Evolutionary conservation across 2,329 filamentous ascomycete genomes (phyloP), one percentile per base, ranked within the genome.

Genomic region (Talaromyces amestolkiae): DNA sequence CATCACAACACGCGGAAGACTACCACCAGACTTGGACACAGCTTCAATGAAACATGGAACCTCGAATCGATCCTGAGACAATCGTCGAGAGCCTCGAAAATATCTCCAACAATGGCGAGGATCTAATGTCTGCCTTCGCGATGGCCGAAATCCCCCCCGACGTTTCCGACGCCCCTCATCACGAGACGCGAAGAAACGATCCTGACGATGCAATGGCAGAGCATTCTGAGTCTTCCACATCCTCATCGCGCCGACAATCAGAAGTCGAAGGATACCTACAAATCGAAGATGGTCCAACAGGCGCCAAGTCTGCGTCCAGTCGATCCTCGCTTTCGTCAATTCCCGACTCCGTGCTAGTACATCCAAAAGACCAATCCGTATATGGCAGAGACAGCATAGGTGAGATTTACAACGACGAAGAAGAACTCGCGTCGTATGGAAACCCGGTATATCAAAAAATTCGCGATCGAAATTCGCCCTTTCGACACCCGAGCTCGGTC

Each of bases 401-500:
- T 15, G 58, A 47, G 17, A 35, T 43, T 13, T 71, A 66, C 54
- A 66, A 66, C 35, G 65, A 59, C 10, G 60, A 53, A 51, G 68
- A 56, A 31, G 63, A 41, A 1, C 53, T 58, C 37, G 19, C 63
- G 33, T 41, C 27, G 6, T 59, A 62, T 19, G 61, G 62, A 8
- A 65, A 51, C 66, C 65, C n/a, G 69, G 69, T 45, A 71, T 71
- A 68, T 66, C 68, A 65, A 41, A 70, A 69, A 67, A 59, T 68
- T 63, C 41, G 66, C 68, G 61, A 72, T 37, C 65, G 67, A 33
- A 65, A 68, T 22, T 67, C 72, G 0, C 76, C 74, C 0, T 82
- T 82, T 65, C 75, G 80, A 41, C 78, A 81, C 66, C 77, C 79
- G 1, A 82, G 79, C 70, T 82, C 80, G 0, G 79, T 82, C 5